Conservation (phyloP, 768 basidiomycete genomes). For the Tephrocybe sp. region DNA sequence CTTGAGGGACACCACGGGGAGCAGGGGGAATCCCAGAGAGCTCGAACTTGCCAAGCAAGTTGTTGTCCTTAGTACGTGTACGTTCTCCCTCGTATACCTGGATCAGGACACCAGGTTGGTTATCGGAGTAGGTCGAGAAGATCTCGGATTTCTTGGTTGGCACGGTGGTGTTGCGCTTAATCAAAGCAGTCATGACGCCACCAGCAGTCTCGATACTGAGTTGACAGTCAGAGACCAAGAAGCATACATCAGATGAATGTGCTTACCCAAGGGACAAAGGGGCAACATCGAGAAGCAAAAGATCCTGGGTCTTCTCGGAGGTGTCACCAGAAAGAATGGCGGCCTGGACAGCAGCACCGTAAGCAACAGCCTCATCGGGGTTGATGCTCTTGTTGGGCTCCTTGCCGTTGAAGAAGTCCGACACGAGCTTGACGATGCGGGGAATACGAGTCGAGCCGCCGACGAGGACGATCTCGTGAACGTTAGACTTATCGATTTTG, state of each 20-base stretch:
- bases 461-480: constrained; percentile 97
- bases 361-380: constrained; percentile 98
- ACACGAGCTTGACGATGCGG: constrained; percentile 95
- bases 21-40: constrained; percentile 95
- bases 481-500: constrained; percentile 95
- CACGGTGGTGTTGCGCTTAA: constrained; percentile 98
- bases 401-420: constrained; percentile 98
- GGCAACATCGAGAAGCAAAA: constrained; percentile 92
- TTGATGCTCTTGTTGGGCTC: constrained; percentile 99
- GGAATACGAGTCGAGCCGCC: constrained; percentile 99
- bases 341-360: constrained; percentile 98
- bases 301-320: constrained; percentile 96
- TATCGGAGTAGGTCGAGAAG: constrained; percentile 98
- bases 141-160: constrained; percentile 99
- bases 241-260: too few species aligned
- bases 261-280: constrained; percentile 71
- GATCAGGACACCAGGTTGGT: constrained; percentile 97
- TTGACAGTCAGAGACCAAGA: constrained; percentile 9
- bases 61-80: constrained; percentile 98
- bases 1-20: constrained; percentile 95
- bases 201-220: constrained; percentile 94
- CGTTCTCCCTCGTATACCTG: constrained; percentile 99
- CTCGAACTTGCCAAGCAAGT: constrained; percentile 97
- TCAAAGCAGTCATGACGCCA: constrained; percentile 98
- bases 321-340: constrained; percentile 98